Conservation (phyloP, 768 basidiomycete genomes). For the Tulasnella sp. region DNA sequence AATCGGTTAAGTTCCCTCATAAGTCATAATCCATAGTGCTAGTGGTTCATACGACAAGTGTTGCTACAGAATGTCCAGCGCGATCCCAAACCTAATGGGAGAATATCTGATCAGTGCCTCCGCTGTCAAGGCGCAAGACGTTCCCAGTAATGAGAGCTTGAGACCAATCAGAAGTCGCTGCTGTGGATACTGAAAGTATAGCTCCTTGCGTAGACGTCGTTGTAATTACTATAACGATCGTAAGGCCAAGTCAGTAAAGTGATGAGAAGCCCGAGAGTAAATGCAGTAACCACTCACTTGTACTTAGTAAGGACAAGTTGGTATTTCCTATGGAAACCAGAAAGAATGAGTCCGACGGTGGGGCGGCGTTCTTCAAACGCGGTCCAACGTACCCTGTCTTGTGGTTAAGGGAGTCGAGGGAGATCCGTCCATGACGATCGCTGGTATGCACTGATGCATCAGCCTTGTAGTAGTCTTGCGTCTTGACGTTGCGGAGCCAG, state of each 20-base stretch:
- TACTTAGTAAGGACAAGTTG: neutral
- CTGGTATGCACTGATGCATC: neutral
- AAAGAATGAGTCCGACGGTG: neutral
- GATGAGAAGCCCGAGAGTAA: neutral
- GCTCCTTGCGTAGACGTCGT: neutral
- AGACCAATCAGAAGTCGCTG: neutral
- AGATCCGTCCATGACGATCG: neutral
- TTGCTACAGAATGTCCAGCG: neutral
- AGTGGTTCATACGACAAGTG: neutral
- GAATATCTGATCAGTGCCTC: neutral
- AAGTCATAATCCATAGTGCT: neutral
- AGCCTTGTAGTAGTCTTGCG: neutral
- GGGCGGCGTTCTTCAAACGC: neutral
- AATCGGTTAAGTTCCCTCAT: neutral
- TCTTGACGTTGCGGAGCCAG: constrained; percentile 7
- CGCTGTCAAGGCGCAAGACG: neutral
- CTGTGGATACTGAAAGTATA: neutral
- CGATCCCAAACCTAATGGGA: neutral
- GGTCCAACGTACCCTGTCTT: neutral
- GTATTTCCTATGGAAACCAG: neutral
- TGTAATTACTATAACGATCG: neutral
- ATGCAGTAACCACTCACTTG: neutral
- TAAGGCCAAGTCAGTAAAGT: neutral
- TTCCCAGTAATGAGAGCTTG: neutral
- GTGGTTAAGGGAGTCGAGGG: neutral